A percentile compares a stretch with the other conserved stretches of the same genome.
Evolutionary conservation across 2,329 filamentous ascomycete genomes (phyloP).

Genomic region (Colletotrichum siamense): DNA sequence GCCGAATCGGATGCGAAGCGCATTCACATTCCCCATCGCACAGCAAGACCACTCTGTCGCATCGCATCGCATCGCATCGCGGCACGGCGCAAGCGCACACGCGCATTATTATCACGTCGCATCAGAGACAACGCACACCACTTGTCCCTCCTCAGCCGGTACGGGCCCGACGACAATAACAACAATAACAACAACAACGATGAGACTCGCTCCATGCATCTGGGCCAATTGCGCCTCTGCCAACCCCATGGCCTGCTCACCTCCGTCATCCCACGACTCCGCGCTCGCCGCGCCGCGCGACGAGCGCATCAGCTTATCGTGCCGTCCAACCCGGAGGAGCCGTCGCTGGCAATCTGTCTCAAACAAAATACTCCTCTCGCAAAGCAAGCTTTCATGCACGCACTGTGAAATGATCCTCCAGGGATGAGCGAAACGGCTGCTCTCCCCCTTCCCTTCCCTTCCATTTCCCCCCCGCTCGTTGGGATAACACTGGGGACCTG

Average conservation of each 20-base stretch:
- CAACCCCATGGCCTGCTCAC: not conserved
- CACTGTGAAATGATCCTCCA: not conserved
- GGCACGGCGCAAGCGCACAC: not conserved
- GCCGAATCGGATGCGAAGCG: slow-evolving; percentile 14
- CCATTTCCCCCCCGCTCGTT: not conserved
- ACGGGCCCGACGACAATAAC: no score
- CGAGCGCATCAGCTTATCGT: not conserved
- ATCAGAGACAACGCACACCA: not conserved
- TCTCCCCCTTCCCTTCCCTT: not conserved
- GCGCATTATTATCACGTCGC: not conserved
- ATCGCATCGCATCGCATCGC: not conserved
- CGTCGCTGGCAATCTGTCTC: not conserved
- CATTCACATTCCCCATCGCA: not conserved
- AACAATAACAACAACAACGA: not conserved
- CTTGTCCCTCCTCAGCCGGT: not conserved
- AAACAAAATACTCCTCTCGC: not conserved
- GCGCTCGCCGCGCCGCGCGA: not conserved
- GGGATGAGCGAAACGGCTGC: not conserved
- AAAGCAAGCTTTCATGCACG: not conserved
- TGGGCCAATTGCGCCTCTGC: not conserved
- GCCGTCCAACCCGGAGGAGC: not conserved
- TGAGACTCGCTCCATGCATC: not conserved
- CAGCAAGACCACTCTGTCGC: not conserved
- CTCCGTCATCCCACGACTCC: not conserved
- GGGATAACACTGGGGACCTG: not conserved